These are phyloP conservation scores for Boletus patriciae DNA, from an alignment of 768 basidiomycete species.

Conservation along the genomic window DNA sequence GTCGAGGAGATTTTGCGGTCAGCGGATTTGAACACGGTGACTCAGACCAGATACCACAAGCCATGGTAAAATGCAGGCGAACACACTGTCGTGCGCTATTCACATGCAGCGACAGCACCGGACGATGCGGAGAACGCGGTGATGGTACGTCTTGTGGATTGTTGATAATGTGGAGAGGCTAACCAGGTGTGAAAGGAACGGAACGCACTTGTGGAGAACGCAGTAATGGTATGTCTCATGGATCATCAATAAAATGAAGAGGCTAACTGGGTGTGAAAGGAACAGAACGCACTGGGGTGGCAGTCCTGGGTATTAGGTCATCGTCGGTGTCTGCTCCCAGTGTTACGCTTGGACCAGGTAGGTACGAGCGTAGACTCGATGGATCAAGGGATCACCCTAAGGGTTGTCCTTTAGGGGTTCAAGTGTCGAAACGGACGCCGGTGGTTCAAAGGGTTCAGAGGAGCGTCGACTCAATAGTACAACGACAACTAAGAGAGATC, in stretches of 20 bases:
- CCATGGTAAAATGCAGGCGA: conserved; percentile 12
- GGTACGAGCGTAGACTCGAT: no score
- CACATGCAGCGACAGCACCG: conserved; percentile 15
- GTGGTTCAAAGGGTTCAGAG: no score
- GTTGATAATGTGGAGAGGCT: conserved; percentile 44
- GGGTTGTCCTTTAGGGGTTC: no score
- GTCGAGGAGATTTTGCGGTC: conserved; percentile 70
- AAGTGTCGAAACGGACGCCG: no score
- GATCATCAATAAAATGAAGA: conserved; percentile 46
- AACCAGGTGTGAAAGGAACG: conserved; percentile 17
- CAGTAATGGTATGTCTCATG: conserved; percentile 37
- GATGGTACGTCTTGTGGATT: conserved; percentile 39
- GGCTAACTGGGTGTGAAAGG: conserved; percentile 23
- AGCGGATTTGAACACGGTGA: conserved; percentile 87
- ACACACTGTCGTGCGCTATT: conserved; percentile 6
- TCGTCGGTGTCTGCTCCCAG: conserved; percentile 47
- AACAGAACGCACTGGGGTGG: conserved; percentile 2
- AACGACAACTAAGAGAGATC: no score
- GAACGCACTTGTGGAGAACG: conserved; percentile 34
- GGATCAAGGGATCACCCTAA: no score
- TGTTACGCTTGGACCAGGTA: no score
- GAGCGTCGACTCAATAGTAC: no score
- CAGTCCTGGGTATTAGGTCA: conserved; percentile 37
- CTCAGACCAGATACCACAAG: conserved; percentile 21
- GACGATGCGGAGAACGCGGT: conserved; percentile 41